Base-by-base conservation (phyloP, 257 asterid genomes). In the Ocimum tenuiflorum region DNA sequence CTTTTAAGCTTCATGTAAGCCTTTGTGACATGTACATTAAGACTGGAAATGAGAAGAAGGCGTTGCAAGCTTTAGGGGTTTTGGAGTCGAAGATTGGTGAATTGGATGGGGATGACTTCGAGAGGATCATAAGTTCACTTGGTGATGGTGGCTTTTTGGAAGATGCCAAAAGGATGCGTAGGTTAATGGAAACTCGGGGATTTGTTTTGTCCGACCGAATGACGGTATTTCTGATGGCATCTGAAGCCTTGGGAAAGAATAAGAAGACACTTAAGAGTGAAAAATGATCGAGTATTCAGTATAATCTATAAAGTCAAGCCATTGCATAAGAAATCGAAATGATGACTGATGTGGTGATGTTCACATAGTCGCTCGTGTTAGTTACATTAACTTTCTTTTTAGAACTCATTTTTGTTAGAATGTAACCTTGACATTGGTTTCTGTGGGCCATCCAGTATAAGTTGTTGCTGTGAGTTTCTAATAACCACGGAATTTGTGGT, bases 21-120 rank as follows among this genome's bases (percentile, higher is more conserved):
- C 89, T 92, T 36, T 92, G 96, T 71, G 91, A 79, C 49, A 84
- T 92, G 94, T 84, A 89, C 59, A 53, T 88, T 0, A 83, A 75
- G 73, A 78, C 84, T 19, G 81, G 88, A 68, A 66, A 18, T 2
- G 88, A 87, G 77, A 87, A 83, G 78, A 89, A 87, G 81, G 94
- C 91, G 22, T 83, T 89, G 64, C 94, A 92, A 80, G 84, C 90
- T 52, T 73, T 92, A 46, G 91, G 91, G 29, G 95, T 86, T 53
- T 29, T 92, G 74, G 97, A 92, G 84, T 79, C 94, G 0, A 89
- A 86, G 77, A 78, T 69, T 59, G 90, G 86, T 36, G 78, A 78
- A 68, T 65, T 92, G 78, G 82, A 83, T 76, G 7, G 0, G 0
- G 77, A 59, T 11, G 95, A 85, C 14, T 84, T 81, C 29, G 87